A percentile compares a stretch with the other conserved stretches of the same genome.
phyloP scores from a whole-genome alignment of 257 asterid genomes.

The Eucommia ulmoides region DNA sequence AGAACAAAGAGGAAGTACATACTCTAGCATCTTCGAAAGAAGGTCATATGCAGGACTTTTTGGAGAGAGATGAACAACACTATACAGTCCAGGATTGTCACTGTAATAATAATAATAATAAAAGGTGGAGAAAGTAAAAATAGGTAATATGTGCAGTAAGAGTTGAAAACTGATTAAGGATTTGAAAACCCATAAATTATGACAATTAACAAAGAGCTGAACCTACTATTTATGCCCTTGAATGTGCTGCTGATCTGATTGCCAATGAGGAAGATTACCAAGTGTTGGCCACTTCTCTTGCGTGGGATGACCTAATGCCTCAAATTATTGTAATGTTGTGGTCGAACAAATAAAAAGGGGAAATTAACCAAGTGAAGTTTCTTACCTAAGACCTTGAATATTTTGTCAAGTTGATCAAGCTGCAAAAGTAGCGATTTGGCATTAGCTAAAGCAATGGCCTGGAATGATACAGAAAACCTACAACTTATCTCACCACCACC shows the following conservation, averaged over 20 bases:
- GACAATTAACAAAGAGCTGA: constrained; percentile 8
- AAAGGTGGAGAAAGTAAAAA: too few relatives aligned
- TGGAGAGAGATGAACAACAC: constrained; percentile 66
- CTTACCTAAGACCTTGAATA: constrained; percentile 93
- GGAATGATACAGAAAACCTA: too few relatives aligned
- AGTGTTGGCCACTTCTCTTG: constrained; percentile 91
- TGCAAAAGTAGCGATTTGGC: constrained; percentile 27
- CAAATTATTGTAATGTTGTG: constrained; percentile 5
- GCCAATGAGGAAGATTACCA: constrained; percentile 94
- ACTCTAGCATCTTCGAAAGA: constrained; percentile 97
- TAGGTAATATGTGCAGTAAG: constrained; percentile 2
- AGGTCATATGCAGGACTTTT: constrained; percentile 92
- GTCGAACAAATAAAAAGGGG: constrained; percentile 12
- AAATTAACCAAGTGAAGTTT: constrained; percentile 12
- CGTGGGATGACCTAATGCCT: constrained; percentile 85
- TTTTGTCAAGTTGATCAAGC: constrained; percentile 99
- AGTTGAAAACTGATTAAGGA: background rate
- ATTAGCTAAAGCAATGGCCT: constrained; percentile 9
- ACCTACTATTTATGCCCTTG: constrained; percentile 92
- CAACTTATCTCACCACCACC: constrained; percentile 8
- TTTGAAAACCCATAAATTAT: background rate
- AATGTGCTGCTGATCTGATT: constrained; percentile 63
- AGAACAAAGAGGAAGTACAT: constrained; percentile 26
- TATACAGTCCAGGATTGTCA: constrained; percentile 83
- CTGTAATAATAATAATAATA: constrained; percentile 42